Evolutionary conservation across 352 stramenopile species (phyloP), one percentile per base, ranked within the genome.

Genomic region (Globisporangium cystogenes): DNA sequence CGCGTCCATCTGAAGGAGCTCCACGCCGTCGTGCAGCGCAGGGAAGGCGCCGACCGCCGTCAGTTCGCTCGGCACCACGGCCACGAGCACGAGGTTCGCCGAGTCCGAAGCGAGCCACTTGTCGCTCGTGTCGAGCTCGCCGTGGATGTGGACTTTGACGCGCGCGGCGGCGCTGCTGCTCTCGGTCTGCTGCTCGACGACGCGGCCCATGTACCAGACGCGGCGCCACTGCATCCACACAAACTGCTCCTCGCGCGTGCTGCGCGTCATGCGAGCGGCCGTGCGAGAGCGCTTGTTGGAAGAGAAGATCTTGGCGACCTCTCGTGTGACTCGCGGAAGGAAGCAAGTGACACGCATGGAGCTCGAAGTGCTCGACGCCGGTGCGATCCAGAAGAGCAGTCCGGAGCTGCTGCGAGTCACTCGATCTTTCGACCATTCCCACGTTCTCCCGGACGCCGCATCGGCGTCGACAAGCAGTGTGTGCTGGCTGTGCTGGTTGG

Each of bases 151-250:
- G 46, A 67, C 57, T 26, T 44, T 44, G 33, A 42, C 43, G 11
- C 62, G 49, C 21, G 23, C 31, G 39, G 7, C 15, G 7, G 1
- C 31, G 18, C 23, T 11, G 8, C 15, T 48, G 33, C 16, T 18
- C 20, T 5, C 33, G 39, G 24, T 3, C 39, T 44, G n/a, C 16
- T 57, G 49, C 18, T 65, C 59, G 27, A 73, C 53, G 20, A 86
- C 55, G 16, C 70, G 60, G 8, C 65, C 66, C 65, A 82, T 69
- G 58, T 77, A 86, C 72, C 68, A 82, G 5, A 75, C 62, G 24
- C 46, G 48, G 29, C 55, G 57, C 70, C 74, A 86, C 27, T 64
- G 60, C 39, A 72, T 35, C 70, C 65, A 80, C 35, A 77, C 62
- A 26, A 80, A 68, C 20, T 45, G 54, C n/a, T 40, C 54, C 6